Evolutionary conservation across 1,284 basidiomycete genomes (phyloP).

Genomic region (Trichosporon asahii): DNA sequence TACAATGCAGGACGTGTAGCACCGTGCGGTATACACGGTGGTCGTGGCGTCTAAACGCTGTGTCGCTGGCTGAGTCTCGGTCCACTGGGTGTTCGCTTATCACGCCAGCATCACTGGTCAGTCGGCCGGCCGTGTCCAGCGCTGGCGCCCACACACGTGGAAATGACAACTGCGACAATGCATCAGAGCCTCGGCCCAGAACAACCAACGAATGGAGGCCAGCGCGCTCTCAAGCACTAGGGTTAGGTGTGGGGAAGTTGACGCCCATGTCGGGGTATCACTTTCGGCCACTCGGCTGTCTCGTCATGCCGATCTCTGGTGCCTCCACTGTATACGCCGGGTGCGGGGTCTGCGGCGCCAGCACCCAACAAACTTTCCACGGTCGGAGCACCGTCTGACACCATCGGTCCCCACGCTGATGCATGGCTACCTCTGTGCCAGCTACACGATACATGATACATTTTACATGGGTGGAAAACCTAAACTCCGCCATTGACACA

Average conservation of each 20-base stretch:
- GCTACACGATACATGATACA: not conserved
- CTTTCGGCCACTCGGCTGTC: conserved; percentile 7
- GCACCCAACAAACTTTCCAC: not conserved
- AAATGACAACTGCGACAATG: not conserved
- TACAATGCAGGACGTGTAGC: not conserved
- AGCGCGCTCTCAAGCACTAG: not conserved
- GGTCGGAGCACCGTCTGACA: not conserved
- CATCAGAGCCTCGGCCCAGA: not conserved
- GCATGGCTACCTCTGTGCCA: not conserved
- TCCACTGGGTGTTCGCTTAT: not conserved
- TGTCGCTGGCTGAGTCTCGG: not conserved
- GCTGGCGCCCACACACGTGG: not conserved
- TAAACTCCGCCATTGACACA: not conserved
- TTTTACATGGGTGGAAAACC: not conserved
- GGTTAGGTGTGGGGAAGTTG: not conserved
- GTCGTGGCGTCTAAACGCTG: not conserved
- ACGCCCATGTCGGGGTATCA: not conserved
- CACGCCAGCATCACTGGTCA: not conserved
- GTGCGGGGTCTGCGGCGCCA: not conserved
- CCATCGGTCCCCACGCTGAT: not conserved
- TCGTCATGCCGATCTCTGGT: conserved; percentile 6
- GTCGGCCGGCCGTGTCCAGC: not conserved
- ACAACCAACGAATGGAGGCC: not conserved
- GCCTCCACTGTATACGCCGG: not conserved
- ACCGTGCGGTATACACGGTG: not conserved